Percentiles rank a stretch among this genome's conserved stretches.
Evolutionary conservation across 192 early-diverging fungal genomes (phyloP).

Genomic region (Funneliformis mosseae): DNA sequence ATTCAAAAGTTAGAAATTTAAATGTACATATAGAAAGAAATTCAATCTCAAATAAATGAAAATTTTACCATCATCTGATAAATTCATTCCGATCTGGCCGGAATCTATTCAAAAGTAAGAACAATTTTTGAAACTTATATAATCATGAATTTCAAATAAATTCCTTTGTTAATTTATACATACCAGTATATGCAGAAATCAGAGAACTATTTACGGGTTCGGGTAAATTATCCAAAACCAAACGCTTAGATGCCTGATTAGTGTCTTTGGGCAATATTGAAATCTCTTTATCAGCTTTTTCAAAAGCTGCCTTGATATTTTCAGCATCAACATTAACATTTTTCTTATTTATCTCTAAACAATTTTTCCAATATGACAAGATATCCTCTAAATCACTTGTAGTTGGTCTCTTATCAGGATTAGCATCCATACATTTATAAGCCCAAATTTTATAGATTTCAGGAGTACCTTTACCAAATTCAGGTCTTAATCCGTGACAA

Average conservation of each 20-base stretch:
- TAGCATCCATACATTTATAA: not conserved
- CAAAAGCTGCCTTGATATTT: not conserved
- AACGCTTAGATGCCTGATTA: not conserved
- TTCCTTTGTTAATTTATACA: not conserved
- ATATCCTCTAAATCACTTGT: not conserved
- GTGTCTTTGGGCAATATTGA: not conserved
- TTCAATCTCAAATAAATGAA: too few species aligned
- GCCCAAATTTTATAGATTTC: not conserved
- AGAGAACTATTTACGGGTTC: not conserved
- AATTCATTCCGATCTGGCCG: too few species aligned
- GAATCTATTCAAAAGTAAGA: too few species aligned
- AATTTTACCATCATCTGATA: too few species aligned
- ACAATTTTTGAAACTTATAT: too few species aligned
- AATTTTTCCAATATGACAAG: not conserved
- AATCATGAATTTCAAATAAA: too few species aligned
- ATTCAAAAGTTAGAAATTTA: too few species aligned
- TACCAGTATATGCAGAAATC: not conserved
- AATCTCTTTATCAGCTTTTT: not conserved
- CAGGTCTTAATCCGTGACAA: not conserved
- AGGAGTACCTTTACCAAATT: not conserved
- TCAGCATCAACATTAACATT: not conserved
- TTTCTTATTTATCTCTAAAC: too few species aligned
- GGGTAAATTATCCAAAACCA: not conserved
- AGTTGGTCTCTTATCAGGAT: not conserved
- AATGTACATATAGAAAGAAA: too few species aligned